Conservation (phyloP, 805 yeast genomes). For the Metschnikowia rubicola region DNA sequence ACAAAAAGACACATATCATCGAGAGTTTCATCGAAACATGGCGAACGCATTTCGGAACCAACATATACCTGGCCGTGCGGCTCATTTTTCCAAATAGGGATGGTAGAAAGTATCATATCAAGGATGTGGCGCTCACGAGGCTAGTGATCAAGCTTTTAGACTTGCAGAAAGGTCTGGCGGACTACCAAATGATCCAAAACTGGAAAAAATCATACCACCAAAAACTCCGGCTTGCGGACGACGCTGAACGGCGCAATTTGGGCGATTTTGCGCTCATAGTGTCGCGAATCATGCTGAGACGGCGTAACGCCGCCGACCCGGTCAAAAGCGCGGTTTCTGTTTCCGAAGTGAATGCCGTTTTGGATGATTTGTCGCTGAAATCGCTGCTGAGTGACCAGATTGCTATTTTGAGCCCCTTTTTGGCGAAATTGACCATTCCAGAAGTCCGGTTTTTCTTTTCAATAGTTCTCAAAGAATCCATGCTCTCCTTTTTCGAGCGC, state of each 20-base stretch:
- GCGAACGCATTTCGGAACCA: slow-evolving; percentile 35
- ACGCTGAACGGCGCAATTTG: slow-evolving; percentile 26
- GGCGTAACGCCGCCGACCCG: slow-evolving; percentile 48
- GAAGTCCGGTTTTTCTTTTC: slow-evolving; percentile 70
- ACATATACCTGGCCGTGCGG: slow-evolving; percentile 65
- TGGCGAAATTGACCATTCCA: slow-evolving; percentile 51
- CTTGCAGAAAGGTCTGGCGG: slow-evolving; percentile 58
- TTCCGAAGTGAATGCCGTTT: slow-evolving; percentile 25
- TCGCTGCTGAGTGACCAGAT: slow-evolving; percentile 35
- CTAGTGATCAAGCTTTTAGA: slow-evolving; percentile 47
- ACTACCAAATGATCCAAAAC: slow-evolving; percentile 42
- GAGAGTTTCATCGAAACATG: slow-evolving; percentile 29
- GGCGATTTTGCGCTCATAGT: slow-evolving; percentile 45
- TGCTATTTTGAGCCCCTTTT: slow-evolving; percentile 45
- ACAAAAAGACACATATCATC: slow-evolving; percentile 18
- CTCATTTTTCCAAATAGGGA: slow-evolving; percentile 65
- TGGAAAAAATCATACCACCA: slow-evolving; percentile 38
- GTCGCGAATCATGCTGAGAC: slow-evolving; percentile 48
- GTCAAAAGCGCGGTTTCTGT: slow-evolving; percentile 23
- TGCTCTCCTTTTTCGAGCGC: slow-evolving; percentile 62
- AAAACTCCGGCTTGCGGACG: slow-evolving; percentile 42
- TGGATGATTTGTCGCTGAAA: slow-evolving; percentile 28
- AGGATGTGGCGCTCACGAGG: slow-evolving; percentile 58
- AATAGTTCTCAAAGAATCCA: slow-evolving; percentile 56
- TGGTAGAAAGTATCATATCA: slow-evolving; percentile 55